Base-by-base conservation (phyloP, 1,284 basidiomycete genomes). In the Puccinia novopanici region DNA sequence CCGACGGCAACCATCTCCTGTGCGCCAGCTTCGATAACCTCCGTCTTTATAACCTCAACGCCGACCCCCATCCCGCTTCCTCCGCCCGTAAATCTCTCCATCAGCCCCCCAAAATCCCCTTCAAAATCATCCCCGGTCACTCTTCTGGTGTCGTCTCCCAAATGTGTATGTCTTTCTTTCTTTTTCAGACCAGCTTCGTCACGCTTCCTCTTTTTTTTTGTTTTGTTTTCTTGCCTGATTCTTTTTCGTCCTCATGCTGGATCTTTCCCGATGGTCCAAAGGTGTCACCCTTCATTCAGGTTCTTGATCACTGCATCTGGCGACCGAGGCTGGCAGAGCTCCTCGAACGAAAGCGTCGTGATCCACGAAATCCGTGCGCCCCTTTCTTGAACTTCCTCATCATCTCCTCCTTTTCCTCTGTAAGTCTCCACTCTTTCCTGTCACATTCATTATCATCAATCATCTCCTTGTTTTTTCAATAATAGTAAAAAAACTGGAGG, bases 71-170 rank as follows among this genome's bases (percentile, higher is more conserved):
- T 48, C 67, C 67, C 24, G 15, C 42, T 27, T 70, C 67, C 27
- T 70, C 67, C 42, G 42, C 30, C 8, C 61, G 61, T 63, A 89
- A 90, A 27, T 92, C 94, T 83, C 89, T 90, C 61, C 89, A 89
- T 74, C 90, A 93, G 84, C 86, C 88, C 10, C 91, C 76, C 3
- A 88, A 89, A 55, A 89, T 88, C 84, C 92, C 92, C 82, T 98
- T 98, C 89, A 94, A 94, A 86, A 97, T 98, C 82, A 93, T 99
- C 54, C 92, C 95, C 5, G 96, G 96, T 0, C 95, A 98, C 87
- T 94, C 98, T 86, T 95, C 95, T 42, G 95, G 94, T 1, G 92
- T 91, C 81, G 90, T 98, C 22, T 96, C 94, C 5, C 91, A 92
- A 83, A 92, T 97, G 90, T 86, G 94, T 95, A 86, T 85, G 91